Evolutionary conservation across 2,329 filamentous ascomycete species (phyloP).

Genomic region (Talaromyces pinophilus): DNA sequence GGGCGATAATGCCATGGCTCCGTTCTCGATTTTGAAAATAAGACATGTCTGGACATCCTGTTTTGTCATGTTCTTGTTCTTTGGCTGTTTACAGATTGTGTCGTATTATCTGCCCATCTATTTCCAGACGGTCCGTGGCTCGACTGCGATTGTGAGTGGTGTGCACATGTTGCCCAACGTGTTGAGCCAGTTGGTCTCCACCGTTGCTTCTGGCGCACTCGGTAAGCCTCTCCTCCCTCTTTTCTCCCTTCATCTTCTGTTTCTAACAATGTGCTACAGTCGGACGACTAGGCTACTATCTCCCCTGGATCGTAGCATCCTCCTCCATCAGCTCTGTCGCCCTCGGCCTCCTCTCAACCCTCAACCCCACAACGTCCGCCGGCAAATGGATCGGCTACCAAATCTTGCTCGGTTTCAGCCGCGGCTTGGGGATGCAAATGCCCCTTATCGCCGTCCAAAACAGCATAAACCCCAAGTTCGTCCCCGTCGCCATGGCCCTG

Average conservation of each 20-base stretch:
- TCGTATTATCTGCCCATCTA: constrained; percentile 28
- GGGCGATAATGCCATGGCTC: constrained; percentile 36
- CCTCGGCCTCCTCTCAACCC: constrained; percentile 36
- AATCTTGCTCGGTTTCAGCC: constrained; percentile 27
- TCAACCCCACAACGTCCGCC: constrained; percentile 29
- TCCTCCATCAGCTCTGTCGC: constrained; percentile 31
- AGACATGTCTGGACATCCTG: constrained; percentile 31
- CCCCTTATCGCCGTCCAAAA: constrained; percentile 41
- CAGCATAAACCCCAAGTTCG: constrained; percentile 33
- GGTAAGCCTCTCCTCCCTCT: constrained; percentile 33
- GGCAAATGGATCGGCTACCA: constrained; percentile 32
- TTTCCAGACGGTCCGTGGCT: constrained; percentile 33
- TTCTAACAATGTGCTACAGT: neutral
- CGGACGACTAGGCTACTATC: constrained; percentile 29
- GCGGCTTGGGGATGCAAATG: constrained; percentile 33
- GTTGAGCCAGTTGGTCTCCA: constrained; percentile 16
- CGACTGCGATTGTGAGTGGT: constrained; percentile 29
- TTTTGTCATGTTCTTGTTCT: constrained; percentile 25
- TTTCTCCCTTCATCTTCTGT: neutral
- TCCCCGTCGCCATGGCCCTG: constrained; percentile 39
- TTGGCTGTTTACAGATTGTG: constrained; percentile 29
- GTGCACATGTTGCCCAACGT: constrained; percentile 20
- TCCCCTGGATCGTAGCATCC: constrained; percentile 32
- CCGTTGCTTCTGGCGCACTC: constrained; percentile 27
- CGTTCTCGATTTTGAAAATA: constrained; percentile 39